Conservation (phyloP, 1,284 basidiomycete species). For the Vanrija humicola region DNA sequence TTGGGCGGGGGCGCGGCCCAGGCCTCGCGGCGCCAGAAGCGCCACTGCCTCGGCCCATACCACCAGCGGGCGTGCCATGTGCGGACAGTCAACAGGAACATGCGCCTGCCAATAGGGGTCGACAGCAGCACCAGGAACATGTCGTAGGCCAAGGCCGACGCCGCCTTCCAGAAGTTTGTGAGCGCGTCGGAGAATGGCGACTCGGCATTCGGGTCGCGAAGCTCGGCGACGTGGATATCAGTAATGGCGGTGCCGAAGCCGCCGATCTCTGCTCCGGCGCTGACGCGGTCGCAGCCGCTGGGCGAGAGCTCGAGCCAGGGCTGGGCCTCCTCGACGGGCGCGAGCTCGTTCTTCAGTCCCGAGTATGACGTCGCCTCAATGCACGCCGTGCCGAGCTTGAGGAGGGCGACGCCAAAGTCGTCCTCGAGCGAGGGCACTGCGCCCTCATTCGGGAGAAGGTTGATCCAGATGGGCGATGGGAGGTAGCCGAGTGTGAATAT, state of each 20-base stretch:
- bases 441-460: constrained; percentile 43
- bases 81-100: constrained; percentile 4
- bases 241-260: constrained; percentile 40
- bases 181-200: constrained; percentile 27
- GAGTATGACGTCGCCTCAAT: constrained; percentile 43
- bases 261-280: constrained; percentile 6
- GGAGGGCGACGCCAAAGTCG: constrained; percentile 44
- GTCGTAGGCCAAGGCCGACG: constrained; percentile 8
- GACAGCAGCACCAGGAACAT: constrained; percentile 21
- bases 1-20: constrained; percentile 26
- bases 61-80: constrained; percentile 31
- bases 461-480: constrained; percentile 33
- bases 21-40: constrained; percentile 35
- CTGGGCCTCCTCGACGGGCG: constrained; percentile 24
- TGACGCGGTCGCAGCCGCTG: constrained; percentile 18
- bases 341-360: constrained; percentile 44
- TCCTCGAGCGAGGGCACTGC: constrained; percentile 38
- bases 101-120: constrained; percentile 27
- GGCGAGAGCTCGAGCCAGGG: constrained; percentile 37
- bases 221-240: constrained; percentile 35
- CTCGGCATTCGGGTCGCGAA: constrained; percentile 28
- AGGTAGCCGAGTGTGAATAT: constrained; percentile 47
- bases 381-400: constrained; percentile 46
- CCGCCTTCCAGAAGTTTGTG: constrained; percentile 28
- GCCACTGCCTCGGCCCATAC: constrained; percentile 44